Percentiles rank a stretch among this genome's conserved stretches.
Conservation (phyloP, 768 basidiomycete genomes). For the Leccinum rimulosum region DNA sequence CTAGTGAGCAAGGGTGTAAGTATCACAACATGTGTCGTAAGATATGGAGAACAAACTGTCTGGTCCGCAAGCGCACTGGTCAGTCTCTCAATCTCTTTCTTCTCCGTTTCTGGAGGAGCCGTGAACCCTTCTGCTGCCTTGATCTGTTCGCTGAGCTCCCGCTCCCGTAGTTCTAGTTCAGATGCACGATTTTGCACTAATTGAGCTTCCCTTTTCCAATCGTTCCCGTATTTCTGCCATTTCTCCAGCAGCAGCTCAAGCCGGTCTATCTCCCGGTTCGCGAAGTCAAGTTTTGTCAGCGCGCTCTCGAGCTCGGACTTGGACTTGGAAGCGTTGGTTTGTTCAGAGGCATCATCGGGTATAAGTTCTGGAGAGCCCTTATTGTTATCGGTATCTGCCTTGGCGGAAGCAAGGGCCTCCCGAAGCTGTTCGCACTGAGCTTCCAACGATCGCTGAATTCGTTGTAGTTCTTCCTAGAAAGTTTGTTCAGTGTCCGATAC, state of each 20-base stretch:
- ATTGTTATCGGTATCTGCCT: conserved; percentile 1
- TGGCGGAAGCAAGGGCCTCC: conserved; percentile 11
- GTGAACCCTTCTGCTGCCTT: conserved; percentile 11
- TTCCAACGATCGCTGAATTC: conserved; percentile 14
- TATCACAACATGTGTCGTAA: not conserved
- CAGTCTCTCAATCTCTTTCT: conserved; percentile 11
- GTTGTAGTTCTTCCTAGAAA: conserved; percentile 21
- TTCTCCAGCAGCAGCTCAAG: conserved; percentile 20
- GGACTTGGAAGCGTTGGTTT: not conserved
- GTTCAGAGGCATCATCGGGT: conserved; percentile 6
- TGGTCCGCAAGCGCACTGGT: conserved; percentile 20
- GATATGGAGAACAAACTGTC: conserved; percentile 16
- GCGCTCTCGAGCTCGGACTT: conserved; percentile 4
- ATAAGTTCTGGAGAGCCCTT: conserved; percentile 2
- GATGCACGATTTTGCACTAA: conserved; percentile 8
- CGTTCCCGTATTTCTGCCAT: conserved; percentile 25
- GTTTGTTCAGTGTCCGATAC: conserved; percentile 6
- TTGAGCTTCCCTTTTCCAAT: conserved; percentile 26
- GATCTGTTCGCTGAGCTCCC: conserved; percentile 7
- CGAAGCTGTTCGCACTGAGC: conserved; percentile 20
- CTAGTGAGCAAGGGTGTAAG: conserved; percentile 9
- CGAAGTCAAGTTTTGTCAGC: conserved; percentile 12
- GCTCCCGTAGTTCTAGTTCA: conserved; percentile 13
- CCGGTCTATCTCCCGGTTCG: conserved; percentile 18
- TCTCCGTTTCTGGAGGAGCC: conserved; percentile 13